Base-by-base conservation (phyloP, 2,329 filamentous ascomycete genomes). In the Penicillium sp. region DNA sequence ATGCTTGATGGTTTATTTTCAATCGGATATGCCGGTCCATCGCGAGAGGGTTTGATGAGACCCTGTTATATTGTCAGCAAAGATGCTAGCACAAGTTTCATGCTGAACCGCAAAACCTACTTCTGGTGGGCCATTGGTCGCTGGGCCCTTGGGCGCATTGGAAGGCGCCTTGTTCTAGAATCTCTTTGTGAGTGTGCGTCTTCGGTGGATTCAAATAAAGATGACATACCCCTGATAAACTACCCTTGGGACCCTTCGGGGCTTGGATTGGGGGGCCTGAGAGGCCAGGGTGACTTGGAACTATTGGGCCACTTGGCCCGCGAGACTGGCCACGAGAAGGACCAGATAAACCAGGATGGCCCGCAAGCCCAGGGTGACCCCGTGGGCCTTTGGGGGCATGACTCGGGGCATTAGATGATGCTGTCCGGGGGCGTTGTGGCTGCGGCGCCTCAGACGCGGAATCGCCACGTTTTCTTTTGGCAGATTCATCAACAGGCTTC, bases 41-140 rank as follows among this genome's bases (percentile, higher is more conserved):
- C 66, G 45, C 72, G 71, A 32, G 74, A 75, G n/a, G 74, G 74
- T 51, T 70, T 71, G 46, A 75, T 68, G 59, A 77, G 63, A 42
- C 67, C 70, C 74, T 76, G 55, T n/a, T 27, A 54, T 32, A 21
- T 50, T 22, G 46, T 70, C 60, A 43, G 65, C 46, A 59, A 69
- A 62, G 34, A 67, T 57, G 38, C 59, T 59, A n/a, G 54, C n/a
- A 16, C 32, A 32, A 6, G 6, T n/a, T 32, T 21, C 14, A 29
- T 11, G 10, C 24, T 22, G 3, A 6, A 36, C n/a, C 39, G 24
- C 29, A 32, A 34, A 49, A 56, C 62, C 54, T 55, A 65, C 62
- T 42, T 29, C 43, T 16, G 58, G 58, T 11, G 54, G 49, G 29
- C 22, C 47, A 29, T 54, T 45, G 34, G 27, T n/a, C 52, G 62